Conservation (phyloP, 2,329 filamentous ascomycete genomes). For the Alternaria gansuensis region DNA sequence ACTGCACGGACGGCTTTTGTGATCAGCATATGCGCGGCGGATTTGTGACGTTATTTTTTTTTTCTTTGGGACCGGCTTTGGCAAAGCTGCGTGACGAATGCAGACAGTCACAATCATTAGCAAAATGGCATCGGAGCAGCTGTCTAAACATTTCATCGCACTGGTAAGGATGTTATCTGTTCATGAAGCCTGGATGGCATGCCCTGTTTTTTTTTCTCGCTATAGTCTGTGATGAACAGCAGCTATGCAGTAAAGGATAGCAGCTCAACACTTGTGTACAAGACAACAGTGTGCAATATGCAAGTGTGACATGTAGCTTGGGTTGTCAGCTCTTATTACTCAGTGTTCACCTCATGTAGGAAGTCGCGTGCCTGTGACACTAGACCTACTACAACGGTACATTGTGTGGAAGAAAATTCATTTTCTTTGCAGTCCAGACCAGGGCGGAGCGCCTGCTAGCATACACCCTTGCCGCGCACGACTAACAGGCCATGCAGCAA, state of each 20-base stretch:
- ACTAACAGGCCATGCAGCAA: not conserved
- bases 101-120: not conserved
- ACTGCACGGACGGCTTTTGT: slow-evolving; percentile 3
- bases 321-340: not conserved
- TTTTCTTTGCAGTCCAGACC: not conserved
- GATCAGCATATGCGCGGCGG: slow-evolving; percentile 4
- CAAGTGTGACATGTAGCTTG: not conserved
- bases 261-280: not conserved
- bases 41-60: not conserved
- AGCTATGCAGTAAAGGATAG: not conserved
- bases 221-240: not conserved
- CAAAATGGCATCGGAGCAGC: slow-evolving; percentile 17
- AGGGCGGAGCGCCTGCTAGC: slow-evolving; percentile 4
- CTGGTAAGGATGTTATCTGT: not conserved
- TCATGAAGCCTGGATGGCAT: not conserved
- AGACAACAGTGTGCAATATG: not conserved
- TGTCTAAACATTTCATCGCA: slow-evolving; percentile 15
- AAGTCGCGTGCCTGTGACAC: not conserved
- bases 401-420: not conserved
- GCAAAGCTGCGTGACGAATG: not conserved
- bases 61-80: slow-evolving; percentile 2
- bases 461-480: slow-evolving; percentile 5
- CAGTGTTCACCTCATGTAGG: not conserved
- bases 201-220: not conserved
- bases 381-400: not conserved